A percentile compares a stretch with the other conserved stretches of the same genome.
phyloP scores from a whole-genome alignment of 78 protist species.

The Diacronema lutheri region DNA sequence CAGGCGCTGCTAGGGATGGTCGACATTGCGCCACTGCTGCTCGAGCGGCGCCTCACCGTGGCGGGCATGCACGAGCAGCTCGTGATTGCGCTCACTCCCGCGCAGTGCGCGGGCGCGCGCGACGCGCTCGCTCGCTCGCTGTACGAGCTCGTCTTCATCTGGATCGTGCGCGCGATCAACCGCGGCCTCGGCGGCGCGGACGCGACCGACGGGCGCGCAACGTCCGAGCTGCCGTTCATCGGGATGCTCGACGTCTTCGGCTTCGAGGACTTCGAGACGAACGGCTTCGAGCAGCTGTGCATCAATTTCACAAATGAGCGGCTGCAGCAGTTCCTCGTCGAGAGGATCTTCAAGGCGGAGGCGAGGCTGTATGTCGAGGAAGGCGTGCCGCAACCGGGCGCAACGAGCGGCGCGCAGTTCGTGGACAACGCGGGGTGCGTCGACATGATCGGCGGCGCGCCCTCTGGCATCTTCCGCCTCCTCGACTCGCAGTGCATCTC shows the following conservation, averaged over 20 bases:
- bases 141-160: slow-evolving; percentile 39
- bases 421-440: slow-evolving; percentile 29
- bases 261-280: slow-evolving; percentile 74
- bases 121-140: slow-evolving; percentile 1
- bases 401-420: slow-evolving; percentile 71
- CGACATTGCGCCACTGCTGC: background rate
- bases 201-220: background rate
- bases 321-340: slow-evolving; percentile 72
- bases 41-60: background rate
- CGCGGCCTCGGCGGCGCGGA: background rate
- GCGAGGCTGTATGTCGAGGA: slow-evolving; percentile 66
- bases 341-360: slow-evolving; percentile 57
- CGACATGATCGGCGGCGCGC: slow-evolving; percentile 26
- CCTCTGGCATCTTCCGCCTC: slow-evolving; percentile 79
- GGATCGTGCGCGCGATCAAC: slow-evolving; percentile 47
- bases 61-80: background rate
- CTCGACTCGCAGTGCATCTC: slow-evolving; percentile 67
- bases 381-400: slow-evolving; percentile 66
- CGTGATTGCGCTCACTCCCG: background rate
- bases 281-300: slow-evolving; percentile 40
- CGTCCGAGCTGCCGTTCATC: background rate
- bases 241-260: slow-evolving; percentile 94
- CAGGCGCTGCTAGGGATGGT: background rate
- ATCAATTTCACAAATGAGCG: slow-evolving; percentile 82
- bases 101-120: slow-evolving; percentile 68